Percentiles rank a stretch among this genome's conserved stretches.
phyloP scores from a whole-genome alignment of 2,329 filamentous ascomycete genomes.

The Helotiales sp. region DNA sequence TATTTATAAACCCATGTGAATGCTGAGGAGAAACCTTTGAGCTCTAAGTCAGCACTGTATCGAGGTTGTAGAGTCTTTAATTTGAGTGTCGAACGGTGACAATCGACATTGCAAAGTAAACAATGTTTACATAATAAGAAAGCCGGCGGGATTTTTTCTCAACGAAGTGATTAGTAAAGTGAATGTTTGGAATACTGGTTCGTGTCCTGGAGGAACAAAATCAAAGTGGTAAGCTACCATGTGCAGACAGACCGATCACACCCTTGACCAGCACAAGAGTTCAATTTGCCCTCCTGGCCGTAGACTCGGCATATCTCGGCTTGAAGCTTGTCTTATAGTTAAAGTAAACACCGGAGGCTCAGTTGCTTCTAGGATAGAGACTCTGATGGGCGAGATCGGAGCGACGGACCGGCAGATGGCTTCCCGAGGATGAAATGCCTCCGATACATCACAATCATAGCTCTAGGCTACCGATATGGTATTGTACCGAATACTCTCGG shows the following conservation, averaged over 20 bases:
- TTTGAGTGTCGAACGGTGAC: not conserved
- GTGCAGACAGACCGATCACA: too few relatives aligned
- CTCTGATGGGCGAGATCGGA: not conserved
- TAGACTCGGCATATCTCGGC: not conserved
- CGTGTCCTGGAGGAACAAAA: not conserved
- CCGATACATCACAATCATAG: not conserved
- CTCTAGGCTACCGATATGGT: not conserved
- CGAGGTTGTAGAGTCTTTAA: not conserved
- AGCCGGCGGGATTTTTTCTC: not conserved
- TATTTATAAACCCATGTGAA: not conserved
- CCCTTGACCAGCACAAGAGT: not conserved
- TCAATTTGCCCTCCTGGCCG: not conserved
- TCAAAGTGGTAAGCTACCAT: not conserved
- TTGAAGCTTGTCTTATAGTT: not conserved
- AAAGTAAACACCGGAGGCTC: not conserved
- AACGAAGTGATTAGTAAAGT: not conserved
- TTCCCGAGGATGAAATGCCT: not conserved
- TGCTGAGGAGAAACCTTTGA: not conserved
- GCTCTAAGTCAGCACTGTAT: not conserved
- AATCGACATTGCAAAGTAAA: not conserved
- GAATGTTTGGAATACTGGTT: not conserved
- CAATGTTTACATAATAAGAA: not conserved
- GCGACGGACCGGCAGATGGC: slow-evolving; percentile 9
- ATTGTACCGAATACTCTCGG: not conserved
- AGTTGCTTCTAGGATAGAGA: not conserved